A percentile compares a stretch with the other conserved stretches of the same genome.
Conservation (phyloP, 805 yeast species). For the Teunomyces funiuensis region DNA sequence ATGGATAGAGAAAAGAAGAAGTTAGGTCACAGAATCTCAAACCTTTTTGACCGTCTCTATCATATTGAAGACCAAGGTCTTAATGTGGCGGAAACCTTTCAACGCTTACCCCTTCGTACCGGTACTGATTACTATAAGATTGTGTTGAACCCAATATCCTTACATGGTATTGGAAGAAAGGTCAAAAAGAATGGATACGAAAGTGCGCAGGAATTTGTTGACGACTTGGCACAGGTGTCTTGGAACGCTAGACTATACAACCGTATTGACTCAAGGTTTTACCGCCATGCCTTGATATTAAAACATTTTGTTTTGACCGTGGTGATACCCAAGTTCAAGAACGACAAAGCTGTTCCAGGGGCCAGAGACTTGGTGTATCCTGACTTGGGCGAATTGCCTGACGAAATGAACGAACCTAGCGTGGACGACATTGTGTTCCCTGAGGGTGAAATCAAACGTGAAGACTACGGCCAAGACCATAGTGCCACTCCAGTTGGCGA, state of each 20-base stretch:
- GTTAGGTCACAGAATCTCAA: conserved; percentile 30
- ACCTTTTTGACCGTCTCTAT: conserved; percentile 40
- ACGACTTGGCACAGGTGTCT: conserved; percentile 77
- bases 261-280: conserved; percentile 64
- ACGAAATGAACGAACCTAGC: conserved; percentile 25
- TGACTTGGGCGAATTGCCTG: conserved; percentile 69
- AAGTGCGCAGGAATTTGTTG: conserved; percentile 65
- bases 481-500: conserved; percentile 7
- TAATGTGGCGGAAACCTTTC: conserved; percentile 57
- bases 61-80: conserved; percentile 45
- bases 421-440: conserved; percentile 12
- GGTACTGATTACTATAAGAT: conserved; percentile 78
- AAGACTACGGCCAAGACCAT: neutral
- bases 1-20: conserved; percentile 31
- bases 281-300: conserved; percentile 63
- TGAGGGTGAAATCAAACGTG: conserved; percentile 7
- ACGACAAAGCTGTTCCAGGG: conserved; percentile 39
- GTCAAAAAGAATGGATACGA: conserved; percentile 55
- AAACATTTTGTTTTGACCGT: conserved; percentile 50
- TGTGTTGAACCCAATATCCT: conserved; percentile 78
- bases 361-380: conserved; percentile 50
- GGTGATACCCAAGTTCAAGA: conserved; percentile 48
- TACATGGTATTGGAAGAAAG: conserved; percentile 65
- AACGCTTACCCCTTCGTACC: conserved; percentile 68
- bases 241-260: conserved; percentile 91